A percentile compares a stretch with the other conserved stretches of the same genome.
These are phyloP conservation scores for Camelina neglecta DNA, from an alignment of 345 rosid genomes.

Conservation along the genomic window DNA sequence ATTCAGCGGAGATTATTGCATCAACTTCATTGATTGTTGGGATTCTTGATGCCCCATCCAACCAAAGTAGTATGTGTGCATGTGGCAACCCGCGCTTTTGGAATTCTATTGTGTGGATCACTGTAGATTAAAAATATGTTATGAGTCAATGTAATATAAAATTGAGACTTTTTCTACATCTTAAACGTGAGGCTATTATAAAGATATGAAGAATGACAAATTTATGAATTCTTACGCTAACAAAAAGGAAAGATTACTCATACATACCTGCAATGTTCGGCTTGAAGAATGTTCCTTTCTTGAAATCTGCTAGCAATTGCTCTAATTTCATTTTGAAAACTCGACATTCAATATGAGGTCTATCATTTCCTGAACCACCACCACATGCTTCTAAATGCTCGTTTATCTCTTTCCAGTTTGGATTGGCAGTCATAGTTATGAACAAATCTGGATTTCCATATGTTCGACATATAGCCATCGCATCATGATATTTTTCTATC, in stretches of 20 bases:
- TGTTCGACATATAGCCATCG: not conserved
- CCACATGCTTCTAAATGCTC: not conserved
- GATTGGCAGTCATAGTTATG: not conserved
- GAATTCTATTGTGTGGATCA: not conserved
- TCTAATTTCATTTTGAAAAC: constrained; percentile 4
- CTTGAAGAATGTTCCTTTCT: not conserved
- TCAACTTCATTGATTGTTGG: not conserved
- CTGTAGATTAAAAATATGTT: not conserved
- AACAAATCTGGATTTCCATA: not conserved
- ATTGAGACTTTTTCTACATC: too few relatives aligned
- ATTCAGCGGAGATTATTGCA: not conserved
- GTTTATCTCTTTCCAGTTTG: not conserved
- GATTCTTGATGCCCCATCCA: not conserved
- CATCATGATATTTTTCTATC: constrained; percentile 1
- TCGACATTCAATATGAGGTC: not conserved
- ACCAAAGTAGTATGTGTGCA: not conserved
- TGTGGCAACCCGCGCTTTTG: not conserved
- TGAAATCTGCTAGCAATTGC: not conserved
- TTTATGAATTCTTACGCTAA: too few relatives aligned
- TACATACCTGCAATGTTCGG: not conserved
- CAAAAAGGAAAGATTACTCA: too few relatives aligned
- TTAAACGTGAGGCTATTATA: too few relatives aligned
- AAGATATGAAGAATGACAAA: too few relatives aligned
- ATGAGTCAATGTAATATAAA: too few relatives aligned
- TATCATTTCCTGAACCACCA: not conserved